Evolutionary conservation across 768 basidiomycete genomes (phyloP).

Genomic region (Boletus patriciae): DNA sequence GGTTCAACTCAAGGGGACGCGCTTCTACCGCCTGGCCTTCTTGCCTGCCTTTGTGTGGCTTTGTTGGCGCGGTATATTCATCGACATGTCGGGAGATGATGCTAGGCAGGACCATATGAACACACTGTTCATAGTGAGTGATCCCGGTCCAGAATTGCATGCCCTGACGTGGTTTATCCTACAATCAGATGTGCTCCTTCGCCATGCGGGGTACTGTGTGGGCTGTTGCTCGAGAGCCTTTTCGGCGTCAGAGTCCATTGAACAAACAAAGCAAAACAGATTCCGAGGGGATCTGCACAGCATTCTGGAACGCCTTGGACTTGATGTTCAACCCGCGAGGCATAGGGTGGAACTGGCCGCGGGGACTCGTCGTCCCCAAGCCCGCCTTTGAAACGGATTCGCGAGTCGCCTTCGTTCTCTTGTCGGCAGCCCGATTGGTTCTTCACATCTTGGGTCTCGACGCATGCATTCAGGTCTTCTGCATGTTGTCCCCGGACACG

Average conservation of each 20-base stretch:
- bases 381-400: conserved; percentile 18
- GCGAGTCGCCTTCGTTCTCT: conserved; percentile 13
- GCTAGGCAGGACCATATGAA: conserved; percentile 12
- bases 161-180: neutral
- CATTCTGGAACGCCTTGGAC: conserved; percentile 29
- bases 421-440: conserved; percentile 7
- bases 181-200: conserved; percentile 12
- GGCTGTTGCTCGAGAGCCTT: conserved; percentile 17
- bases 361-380: conserved; percentile 14
- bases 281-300: conserved; percentile 5
- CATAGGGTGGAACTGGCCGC: conserved; percentile 30
- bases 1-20: conserved; percentile 45
- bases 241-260: conserved; percentile 3
- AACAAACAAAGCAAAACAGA: neutral
- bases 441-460: conserved; percentile 11
- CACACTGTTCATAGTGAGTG: conserved; percentile 19
- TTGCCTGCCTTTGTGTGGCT: conserved; percentile 48
- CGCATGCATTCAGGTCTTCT: conserved; percentile 10
- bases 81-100: conserved; percentile 27
- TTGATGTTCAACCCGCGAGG: conserved; percentile 21
- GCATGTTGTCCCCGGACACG: conserved; percentile 39
- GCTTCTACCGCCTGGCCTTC: conserved; percentile 44
- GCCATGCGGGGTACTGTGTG: conserved; percentile 17
- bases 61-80: conserved; percentile 39
- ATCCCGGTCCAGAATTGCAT: neutral